Base-by-base conservation (phyloP, 345 rosid genomes). In the Geranium brycei region DNA sequence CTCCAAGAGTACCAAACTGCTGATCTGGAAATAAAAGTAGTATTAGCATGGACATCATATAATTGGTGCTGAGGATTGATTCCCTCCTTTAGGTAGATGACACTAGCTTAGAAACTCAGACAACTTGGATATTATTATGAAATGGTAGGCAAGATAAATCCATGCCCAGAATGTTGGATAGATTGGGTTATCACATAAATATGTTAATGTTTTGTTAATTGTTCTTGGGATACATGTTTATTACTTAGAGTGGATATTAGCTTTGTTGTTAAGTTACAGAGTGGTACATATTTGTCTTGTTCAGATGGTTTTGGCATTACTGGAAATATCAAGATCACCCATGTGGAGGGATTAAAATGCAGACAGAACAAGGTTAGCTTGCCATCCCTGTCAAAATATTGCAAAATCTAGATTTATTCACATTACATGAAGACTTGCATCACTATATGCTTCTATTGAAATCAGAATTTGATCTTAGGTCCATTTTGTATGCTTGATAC, bases 291-390 rank as follows among this genome's bases (percentile, higher is more conserved):
- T 47, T 41, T 47, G 53, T 47, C 53, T 47, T 47, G 53, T 47
- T 47, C 53, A 47, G 53, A 47, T 10, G 13, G 11, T 47, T 47
- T 47, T 47, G 53, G 53, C 53, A 47, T 47, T 47, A 35, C 69
- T 23, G n/a, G 57, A 62, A 64, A 66, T 65, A 71, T 71, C 59
- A 14, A 4, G 41, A 23, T 2, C 7, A 31, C 14, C 17, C 59
- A 7, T 57, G 63, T 66, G 53, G 53, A 47, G 14, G 74, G 17
- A 63, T 35, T 19, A 41, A 60, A 23, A 18, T 17, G n/a, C 55
- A 19, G 67, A 64, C 59, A 31, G 32, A 61, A 66, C 32, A 32
- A 60, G 66, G 66, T 64, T 58, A 57, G 69, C 61, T 38, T 53
- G 51, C 71, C 19, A 60, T 70, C 68, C 32, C 62, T 53, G 64